Conservation (phyloP, 1,284 basidiomycete genomes). For the Austroboletus novae-zelandiae region DNA sequence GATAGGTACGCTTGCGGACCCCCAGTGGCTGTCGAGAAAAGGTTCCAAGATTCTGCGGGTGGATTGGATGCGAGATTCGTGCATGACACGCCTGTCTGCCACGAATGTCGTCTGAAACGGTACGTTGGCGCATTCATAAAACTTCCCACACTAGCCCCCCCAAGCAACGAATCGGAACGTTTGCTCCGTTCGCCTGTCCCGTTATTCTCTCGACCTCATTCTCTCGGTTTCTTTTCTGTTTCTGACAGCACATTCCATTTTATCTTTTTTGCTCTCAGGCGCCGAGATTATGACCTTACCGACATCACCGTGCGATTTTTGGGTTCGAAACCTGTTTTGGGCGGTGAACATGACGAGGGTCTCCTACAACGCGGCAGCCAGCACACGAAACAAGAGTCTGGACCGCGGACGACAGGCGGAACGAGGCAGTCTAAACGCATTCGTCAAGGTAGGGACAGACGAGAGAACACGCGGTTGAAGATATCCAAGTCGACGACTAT, state of each 20-base stretch:
- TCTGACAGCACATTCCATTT: constrained; percentile 17
- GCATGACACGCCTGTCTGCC: constrained; percentile 56
- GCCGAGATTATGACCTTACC: constrained; percentile 48
- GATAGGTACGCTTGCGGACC: constrained; percentile 60
- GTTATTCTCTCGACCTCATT: constrained; percentile 4
- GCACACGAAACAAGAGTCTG: constrained; percentile 27
- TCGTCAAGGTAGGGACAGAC: constrained; percentile 50
- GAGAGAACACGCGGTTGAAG: constrained; percentile 48
- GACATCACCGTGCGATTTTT: constrained; percentile 48
- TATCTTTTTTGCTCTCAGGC: constrained; percentile 33
- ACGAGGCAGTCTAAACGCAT: constrained; percentile 67
- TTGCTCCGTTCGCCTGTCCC: neutral
- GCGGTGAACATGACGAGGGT: constrained; percentile 26
- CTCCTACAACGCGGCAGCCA: constrained; percentile 22
- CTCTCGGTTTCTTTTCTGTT: constrained; percentile 2
- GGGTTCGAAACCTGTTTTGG: constrained; percentile 22
- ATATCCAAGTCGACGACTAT: constrained; percentile 66
- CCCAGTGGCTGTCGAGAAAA: constrained; percentile 52
- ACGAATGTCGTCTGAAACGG: constrained; percentile 61
- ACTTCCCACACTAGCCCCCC: neutral
- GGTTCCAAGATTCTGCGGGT: constrained; percentile 28
- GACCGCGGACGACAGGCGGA: constrained; percentile 26
- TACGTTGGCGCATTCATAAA: constrained; percentile 30
- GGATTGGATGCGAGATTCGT: constrained; percentile 35
- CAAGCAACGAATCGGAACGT: neutral